A percentile compares a stretch with the other conserved stretches of the same genome.
These are phyloP conservation scores for Calcarisporium arbuscula DNA, from an alignment of 2,329 filamentous ascomycete genomes.

Conservation along the genomic window DNA sequence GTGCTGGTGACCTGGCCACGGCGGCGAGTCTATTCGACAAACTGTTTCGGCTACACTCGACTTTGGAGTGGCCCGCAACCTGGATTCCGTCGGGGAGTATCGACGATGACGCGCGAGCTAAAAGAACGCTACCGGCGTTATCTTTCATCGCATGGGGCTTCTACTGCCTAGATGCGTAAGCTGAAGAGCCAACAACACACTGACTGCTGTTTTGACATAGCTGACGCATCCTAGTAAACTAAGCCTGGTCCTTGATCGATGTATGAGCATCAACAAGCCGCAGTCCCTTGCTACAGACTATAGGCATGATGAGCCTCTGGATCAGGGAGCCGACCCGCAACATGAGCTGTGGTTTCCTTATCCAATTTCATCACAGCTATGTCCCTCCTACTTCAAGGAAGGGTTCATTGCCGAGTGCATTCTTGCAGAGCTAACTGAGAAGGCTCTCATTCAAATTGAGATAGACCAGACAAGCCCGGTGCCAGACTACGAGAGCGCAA, in stretches of 20 bases:
- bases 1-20: constrained; percentile 6
- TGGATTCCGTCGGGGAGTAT: too few species aligned
- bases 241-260: too few species aligned
- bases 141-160: constrained; percentile 15
- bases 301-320: too few species aligned
- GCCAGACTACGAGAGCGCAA: constrained; percentile 5
- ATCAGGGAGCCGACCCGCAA: not conserved
- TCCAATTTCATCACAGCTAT: constrained; percentile 1
- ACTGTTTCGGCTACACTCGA: not conserved
- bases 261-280: too few species aligned
- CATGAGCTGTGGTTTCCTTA: constrained; percentile 11
- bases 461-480: not conserved
- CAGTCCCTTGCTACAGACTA: too few species aligned
- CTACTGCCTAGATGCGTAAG: constrained; percentile 16
- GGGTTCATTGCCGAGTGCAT: constrained; percentile 2
- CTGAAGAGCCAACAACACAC: not conserved
- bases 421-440: constrained; percentile 4
- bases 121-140: constrained; percentile 7
- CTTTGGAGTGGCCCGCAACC: too few species aligned
- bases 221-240: too few species aligned
- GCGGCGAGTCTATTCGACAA: not conserved
- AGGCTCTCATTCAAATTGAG: constrained; percentile 1
- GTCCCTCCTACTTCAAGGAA: not conserved
- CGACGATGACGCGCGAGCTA: too few species aligned
- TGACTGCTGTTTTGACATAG: too few species aligned